Conservation (phyloP, 176 grass and related monocot genomes). For the Triticum timopheevii region DNA sequence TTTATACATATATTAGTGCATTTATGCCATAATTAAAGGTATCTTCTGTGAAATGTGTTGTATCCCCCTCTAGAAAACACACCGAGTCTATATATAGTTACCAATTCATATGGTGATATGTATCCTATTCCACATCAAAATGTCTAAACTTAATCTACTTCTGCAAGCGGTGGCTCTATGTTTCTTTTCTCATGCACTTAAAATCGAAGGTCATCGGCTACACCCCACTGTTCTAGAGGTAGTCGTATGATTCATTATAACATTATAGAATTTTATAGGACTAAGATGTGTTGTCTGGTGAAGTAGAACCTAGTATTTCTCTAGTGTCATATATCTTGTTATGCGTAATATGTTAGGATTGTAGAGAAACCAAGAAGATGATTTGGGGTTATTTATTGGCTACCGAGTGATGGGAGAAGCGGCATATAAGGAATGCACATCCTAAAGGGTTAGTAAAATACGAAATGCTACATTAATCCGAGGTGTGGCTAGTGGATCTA, state of each 20-base stretch:
- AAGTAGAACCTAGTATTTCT: neutral
- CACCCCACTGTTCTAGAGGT: neutral
- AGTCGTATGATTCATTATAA: neutral
- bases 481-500: no score
- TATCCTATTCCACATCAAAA: neutral
- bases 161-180: neutral
- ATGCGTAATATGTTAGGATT: no score
- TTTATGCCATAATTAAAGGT: neutral
- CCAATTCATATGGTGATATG: neutral
- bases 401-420: neutral
- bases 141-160: neutral
- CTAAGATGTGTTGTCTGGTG: neutral
- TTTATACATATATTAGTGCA: neutral
- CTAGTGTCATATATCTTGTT: neutral
- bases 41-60: neutral
- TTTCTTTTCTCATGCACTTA: neutral
- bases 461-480: no score
- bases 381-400: no score
- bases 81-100: neutral
- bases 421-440: neutral
- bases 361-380: no score
- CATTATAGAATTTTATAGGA: no score
- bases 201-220: neutral
- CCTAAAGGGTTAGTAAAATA: neutral
- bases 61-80: neutral